phyloP scores from a whole-genome alignment of 1,284 basidiomycete genomes.

The Moesziomyces aphidis region DNA sequence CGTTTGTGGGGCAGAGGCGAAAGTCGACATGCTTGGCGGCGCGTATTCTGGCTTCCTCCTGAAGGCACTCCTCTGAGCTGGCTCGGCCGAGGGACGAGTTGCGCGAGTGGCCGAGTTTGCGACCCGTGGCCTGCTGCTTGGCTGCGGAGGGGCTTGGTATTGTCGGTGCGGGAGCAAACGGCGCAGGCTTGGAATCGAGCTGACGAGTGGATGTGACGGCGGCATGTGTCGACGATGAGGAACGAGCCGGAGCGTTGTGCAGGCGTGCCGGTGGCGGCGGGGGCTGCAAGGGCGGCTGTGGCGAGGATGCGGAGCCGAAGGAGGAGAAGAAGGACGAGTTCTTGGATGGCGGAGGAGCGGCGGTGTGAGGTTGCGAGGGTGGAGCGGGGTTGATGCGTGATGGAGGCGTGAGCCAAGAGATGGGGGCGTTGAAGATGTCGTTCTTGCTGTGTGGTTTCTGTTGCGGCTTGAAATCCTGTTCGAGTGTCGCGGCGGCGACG shows the following conservation, averaged over 20 bases:
- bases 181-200: not conserved
- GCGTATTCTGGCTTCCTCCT: slow-evolving; percentile 54
- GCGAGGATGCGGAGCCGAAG: slow-evolving; percentile 11
- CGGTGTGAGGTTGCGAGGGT: not conserved
- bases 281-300: slow-evolving; percentile 18
- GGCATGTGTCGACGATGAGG: not conserved
- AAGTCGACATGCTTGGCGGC: slow-evolving; percentile 57
- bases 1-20: slow-evolving; percentile 54
- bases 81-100: slow-evolving; percentile 56
- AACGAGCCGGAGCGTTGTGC: slow-evolving; percentile 1
- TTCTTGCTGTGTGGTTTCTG: slow-evolving; percentile 41
- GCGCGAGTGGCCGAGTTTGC: slow-evolving; percentile 34
- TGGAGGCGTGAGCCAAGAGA: slow-evolving; percentile 43
- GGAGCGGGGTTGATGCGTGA: slow-evolving; percentile 13
- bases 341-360: slow-evolving; percentile 25
- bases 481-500: not conserved
- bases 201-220: not conserved
- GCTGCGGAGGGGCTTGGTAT: not conserved
- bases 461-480: slow-evolving; percentile 5
- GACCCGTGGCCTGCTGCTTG: slow-evolving; percentile 12
- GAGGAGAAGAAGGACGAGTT: slow-evolving; percentile 44
- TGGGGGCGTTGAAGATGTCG: slow-evolving; percentile 53
- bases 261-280: slow-evolving; percentile 17
- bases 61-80: slow-evolving; percentile 56
- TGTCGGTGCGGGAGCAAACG: not conserved